Conservation (phyloP, 139 green algal genomes). For the Ostreobium quekettii region DNA sequence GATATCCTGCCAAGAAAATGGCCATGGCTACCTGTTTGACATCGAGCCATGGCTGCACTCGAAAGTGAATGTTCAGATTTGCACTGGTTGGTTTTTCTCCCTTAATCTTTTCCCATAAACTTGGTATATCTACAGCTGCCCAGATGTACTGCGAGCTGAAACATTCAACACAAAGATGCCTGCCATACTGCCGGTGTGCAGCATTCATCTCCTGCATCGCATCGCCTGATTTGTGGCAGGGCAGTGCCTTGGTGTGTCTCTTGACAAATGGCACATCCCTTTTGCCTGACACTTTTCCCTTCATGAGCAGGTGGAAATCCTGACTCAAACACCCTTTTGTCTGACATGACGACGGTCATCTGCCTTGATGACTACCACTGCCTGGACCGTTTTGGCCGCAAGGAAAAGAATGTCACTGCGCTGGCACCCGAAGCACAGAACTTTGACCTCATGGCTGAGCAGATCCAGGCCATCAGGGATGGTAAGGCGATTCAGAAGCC, state of each 20-base stretch:
- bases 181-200: no score
- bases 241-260: background rate
- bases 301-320: conserved; percentile 75
- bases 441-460: conserved; percentile 99
- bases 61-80: no score
- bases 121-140: no score
- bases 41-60: no score
- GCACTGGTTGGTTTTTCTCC: no score
- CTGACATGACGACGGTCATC: conserved; percentile 98
- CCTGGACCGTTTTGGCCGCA: conserved; percentile 89
- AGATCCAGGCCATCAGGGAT: conserved; percentile 94
- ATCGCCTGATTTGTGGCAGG: background rate
- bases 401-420: conserved; percentile 82
- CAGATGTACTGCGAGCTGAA: no score
- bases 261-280: background rate
- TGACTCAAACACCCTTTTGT: conserved; percentile 98
- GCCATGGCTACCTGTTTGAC: no score
- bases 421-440: conserved; percentile 90
- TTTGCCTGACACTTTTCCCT: background rate
- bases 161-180: no score
- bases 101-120: no score
- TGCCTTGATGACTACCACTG: conserved; percentile 99
- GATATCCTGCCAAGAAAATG: no score
- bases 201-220: no score
- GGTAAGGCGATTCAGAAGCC: conserved; percentile 96